Evolutionary conservation across 208 protist genomes (phyloP), one percentile per base, ranked within the genome.

Genomic region (Naegleria gruberi): DNA sequence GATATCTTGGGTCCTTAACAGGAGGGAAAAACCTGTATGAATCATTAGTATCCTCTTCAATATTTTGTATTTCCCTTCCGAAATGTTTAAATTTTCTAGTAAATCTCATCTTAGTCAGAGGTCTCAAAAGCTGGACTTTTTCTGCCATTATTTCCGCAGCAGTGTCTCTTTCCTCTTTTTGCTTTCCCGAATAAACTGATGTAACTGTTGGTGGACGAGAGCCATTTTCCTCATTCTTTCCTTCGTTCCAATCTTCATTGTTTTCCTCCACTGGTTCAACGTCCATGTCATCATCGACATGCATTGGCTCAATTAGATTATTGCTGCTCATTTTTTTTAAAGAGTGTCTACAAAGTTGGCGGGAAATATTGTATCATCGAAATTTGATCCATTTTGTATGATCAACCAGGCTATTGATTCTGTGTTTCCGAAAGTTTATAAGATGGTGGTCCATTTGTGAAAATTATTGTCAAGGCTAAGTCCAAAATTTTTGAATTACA

Each of bases 121-220:
- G 43, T 55, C 83, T 46, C n/a, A 17, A 40, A 6, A n/a, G 34
- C 37, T 87, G 19, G 37, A 91, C 93, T 8, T 93, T 94, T 86
- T 96, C 95, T 55, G 92, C 92, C 0, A 45, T 82, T 55, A 97
- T 96, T 90, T 97, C 96, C 30, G 17, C 30, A 30, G 34, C 65
- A 37, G 65, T 77, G 30, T 77, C 65, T 37, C 17, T 5, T 37
- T 77, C 65, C 30, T 77, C n/a, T 37, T 77, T 77, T 4, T 10
- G 19, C 15, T 10, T 23, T 10, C 30, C 30, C 51, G 51, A 65
- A 65, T 65, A 23, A 4, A 65, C 51, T 23, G 51, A 65, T 30
- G 51, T 30, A 65, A 65, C 51, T 19, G 51, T 65, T 65, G 51
- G 19, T 19, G 51, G 51, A 65, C 51, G 51, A 65, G 51, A 65